Evolutionary conservation across 176 grass and related monocot genomes (phyloP).

Genomic region (Tuctoria greenei): DNA sequence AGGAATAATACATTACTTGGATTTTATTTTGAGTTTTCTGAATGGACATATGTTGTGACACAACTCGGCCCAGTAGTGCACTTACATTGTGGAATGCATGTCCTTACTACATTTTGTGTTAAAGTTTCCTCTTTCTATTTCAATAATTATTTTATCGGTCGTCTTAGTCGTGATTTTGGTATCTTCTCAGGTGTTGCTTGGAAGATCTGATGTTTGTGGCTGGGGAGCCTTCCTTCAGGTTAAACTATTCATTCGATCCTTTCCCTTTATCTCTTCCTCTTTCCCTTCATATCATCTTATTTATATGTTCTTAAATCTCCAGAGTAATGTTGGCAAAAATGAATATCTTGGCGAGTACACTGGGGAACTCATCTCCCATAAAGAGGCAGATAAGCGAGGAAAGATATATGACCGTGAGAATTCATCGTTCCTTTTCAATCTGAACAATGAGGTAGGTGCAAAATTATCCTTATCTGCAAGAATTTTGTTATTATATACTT

Average conservation of each 20-base stretch:
- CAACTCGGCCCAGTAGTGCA: not conserved
- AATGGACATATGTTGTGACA: not conserved
- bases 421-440: constrained; percentile 93
- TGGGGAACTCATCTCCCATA: constrained; percentile 92
- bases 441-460: constrained; percentile 83
- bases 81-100: not conserved
- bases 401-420: constrained; percentile 99
- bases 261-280: not conserved
- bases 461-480: not conserved
- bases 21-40: not conserved
- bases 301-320: constrained; percentile 35
- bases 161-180: not conserved
- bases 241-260: constrained; percentile 13
- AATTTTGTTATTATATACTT: not conserved
- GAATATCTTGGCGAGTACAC: constrained; percentile 98
- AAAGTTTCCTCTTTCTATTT: constrained; percentile 18
- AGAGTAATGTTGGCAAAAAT: constrained; percentile 94
- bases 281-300: constrained; percentile 5
- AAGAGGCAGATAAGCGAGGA: constrained; percentile 93
- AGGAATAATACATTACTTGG: not conserved
- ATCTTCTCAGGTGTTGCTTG: constrained; percentile 76
- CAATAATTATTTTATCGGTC: not conserved
- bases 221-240: constrained; percentile 99
- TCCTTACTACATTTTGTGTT: constrained; percentile 6
- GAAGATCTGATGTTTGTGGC: constrained; percentile 89